phyloP scores from a whole-genome alignment of 192 early-diverging fungal genomes.

The Globomyces pollinis-pini region DNA sequence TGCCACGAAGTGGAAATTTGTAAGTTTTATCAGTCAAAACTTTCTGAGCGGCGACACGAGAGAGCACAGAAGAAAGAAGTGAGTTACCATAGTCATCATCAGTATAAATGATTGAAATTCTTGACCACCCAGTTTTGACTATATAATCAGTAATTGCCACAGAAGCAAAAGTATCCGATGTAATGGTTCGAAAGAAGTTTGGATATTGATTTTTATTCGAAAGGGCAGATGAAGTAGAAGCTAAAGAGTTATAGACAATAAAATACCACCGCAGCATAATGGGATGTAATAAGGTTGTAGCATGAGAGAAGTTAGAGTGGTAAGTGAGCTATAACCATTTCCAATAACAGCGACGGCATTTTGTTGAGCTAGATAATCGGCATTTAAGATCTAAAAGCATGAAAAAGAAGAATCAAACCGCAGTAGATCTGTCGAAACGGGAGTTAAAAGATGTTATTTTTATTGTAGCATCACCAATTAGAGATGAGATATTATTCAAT shows the following conservation, averaged over 20 bases:
- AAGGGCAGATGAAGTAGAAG: constrained; percentile 10
- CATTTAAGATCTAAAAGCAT: too few relatives aligned
- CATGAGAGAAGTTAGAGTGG: neutral
- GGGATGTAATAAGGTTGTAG: neutral
- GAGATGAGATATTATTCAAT: too few relatives aligned
- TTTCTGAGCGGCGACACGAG: neutral
- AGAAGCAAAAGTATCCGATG: constrained; percentile 22
- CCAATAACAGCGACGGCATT: constrained; percentile 9
- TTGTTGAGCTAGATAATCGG: neutral
- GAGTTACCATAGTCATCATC: constrained; percentile 13
- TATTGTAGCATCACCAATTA: too few relatives aligned
- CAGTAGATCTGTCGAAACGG: too few relatives aligned
- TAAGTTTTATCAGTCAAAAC: neutral
- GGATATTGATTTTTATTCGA: constrained; percentile 17
- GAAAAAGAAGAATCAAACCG: too few relatives aligned
- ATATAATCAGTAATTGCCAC: constrained; percentile 19
- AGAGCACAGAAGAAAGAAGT: neutral
- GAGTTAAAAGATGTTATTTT: too few relatives aligned
- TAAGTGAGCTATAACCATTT: neutral
- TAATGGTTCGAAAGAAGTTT: constrained; percentile 33
- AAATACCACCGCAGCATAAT: constrained; percentile 9
- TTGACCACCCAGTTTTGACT: constrained; percentile 5
- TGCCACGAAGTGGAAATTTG: neutral
- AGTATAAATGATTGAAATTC: constrained; percentile 7
- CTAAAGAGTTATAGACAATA: neutral